Conservation (phyloP, 441 rosid genomes). For the Brassica balearica region DNA sequence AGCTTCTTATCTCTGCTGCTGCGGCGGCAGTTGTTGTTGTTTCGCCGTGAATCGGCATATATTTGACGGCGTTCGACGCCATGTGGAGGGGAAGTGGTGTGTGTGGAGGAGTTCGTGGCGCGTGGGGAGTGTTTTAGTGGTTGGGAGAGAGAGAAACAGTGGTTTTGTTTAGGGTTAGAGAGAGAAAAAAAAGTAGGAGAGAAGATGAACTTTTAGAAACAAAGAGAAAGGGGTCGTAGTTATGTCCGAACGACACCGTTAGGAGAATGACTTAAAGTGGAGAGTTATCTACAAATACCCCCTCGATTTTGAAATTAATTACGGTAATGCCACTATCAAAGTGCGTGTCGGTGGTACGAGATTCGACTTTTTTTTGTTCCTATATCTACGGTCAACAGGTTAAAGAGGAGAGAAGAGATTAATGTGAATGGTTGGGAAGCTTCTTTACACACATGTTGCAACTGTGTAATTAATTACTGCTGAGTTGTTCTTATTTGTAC, state of each 20-base stretch:
- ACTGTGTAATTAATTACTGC: too few species aligned
- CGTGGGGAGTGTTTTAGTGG: slow-evolving; percentile 23
- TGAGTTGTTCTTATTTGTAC: too few species aligned
- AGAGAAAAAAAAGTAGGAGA: background rate
- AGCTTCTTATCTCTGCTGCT: slow-evolving; percentile 53
- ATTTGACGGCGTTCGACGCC: slow-evolving; percentile 77
- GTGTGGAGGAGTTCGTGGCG: slow-evolving; percentile 34
- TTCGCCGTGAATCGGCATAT: slow-evolving; percentile 51
- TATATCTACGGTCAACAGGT: background rate
- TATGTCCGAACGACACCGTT: slow-evolving; percentile 25
- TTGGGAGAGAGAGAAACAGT: slow-evolving; percentile 7
- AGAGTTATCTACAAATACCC: background rate
- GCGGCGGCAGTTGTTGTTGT: slow-evolving; percentile 30
- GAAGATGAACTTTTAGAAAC: slow-evolving; percentile 1
- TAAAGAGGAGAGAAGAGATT: background rate
- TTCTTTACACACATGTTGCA: too few species aligned
- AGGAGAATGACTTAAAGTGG: background rate
- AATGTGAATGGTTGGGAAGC: background rate
- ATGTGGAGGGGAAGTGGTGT: slow-evolving; percentile 13
- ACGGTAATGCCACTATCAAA: background rate
- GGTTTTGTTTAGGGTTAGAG: slow-evolving; percentile 21
- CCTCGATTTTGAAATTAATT: background rate
- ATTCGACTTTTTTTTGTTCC: background rate
- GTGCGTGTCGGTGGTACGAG: slow-evolving; percentile 33
- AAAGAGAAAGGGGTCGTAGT: slow-evolving; percentile 25